A percentile compares a stretch with the other conserved stretches of the same genome.
These are phyloP conservation scores for Quercus alba DNA, from an alignment of 306 rosid species.

Conservation along the genomic window DNA sequence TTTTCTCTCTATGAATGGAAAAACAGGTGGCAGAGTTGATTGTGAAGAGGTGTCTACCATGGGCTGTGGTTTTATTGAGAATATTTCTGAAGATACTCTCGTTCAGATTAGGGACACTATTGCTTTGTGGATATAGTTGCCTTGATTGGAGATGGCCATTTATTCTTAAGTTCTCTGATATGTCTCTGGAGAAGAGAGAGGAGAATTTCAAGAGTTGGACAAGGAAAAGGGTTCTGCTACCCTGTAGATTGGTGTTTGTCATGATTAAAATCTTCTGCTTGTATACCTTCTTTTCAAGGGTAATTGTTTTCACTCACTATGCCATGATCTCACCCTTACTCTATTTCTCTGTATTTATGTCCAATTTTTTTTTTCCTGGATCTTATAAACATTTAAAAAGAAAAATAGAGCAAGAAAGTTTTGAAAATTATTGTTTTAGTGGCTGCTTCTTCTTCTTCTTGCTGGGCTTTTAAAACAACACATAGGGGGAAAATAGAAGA, in stretches of 20 bases:
- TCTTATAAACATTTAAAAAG: no score
- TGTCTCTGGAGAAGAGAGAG: constrained; percentile 76
- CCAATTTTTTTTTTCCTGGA: no score
- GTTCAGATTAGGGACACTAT: constrained; percentile 62
- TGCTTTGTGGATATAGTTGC: constrained; percentile 62
- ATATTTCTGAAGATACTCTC: constrained; percentile 50
- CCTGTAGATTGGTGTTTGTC: constrained; percentile 51
- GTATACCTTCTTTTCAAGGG: constrained; percentile 76
- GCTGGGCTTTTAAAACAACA: no score
- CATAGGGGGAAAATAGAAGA: no score
- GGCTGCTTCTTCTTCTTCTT: no score
- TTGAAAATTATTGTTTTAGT: no score
- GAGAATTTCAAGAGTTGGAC: constrained; percentile 61
- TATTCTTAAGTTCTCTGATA: constrained; percentile 63
- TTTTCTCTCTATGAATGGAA: not conserved
- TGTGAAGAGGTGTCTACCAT: constrained; percentile 39
- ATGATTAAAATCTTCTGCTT: constrained; percentile 60
- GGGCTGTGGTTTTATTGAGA: constrained; percentile 40
- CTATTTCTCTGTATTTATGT: no score
- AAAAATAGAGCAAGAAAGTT: no score
- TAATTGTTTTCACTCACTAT: constrained; percentile 23
- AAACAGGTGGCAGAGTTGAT: constrained; percentile 66
- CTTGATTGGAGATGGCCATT: constrained; percentile 76
- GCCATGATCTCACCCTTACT: not conserved
- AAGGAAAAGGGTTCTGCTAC: constrained; percentile 34